A percentile compares a stretch with the other conserved stretches of the same genome.
Evolutionary conservation across 1,139 yeast species (phyloP).

Genomic region (Candida mesenterica): DNA sequence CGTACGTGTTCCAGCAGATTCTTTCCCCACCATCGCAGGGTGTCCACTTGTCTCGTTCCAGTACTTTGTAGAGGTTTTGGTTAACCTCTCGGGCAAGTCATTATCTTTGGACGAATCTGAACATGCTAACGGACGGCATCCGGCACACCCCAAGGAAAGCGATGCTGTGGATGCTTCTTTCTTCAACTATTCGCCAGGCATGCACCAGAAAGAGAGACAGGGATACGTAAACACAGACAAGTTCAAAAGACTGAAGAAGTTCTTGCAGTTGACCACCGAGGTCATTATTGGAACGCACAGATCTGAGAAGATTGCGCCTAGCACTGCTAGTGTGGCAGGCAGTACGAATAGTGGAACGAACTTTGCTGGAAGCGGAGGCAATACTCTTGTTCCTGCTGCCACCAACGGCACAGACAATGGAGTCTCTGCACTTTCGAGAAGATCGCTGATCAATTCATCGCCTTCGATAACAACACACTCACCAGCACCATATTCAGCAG

Average conservation of each 20-base stretch:
- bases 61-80: slow-evolving; percentile 78
- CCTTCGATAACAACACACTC: not conserved
- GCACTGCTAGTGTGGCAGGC: slow-evolving; percentile 4
- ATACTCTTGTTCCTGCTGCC: not conserved
- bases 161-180: not conserved
- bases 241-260: slow-evolving; percentile 70
- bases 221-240: slow-evolving; percentile 75
- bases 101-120: slow-evolving; percentile 33
- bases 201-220: slow-evolving; percentile 34
- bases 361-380: not conserved
- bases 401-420: not conserved
- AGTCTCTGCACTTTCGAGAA: slow-evolving; percentile 1
- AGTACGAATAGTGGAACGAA: slow-evolving; percentile 1
- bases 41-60: slow-evolving; percentile 77
- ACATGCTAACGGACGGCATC: slow-evolving; percentile 3
- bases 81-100: slow-evolving; percentile 57
- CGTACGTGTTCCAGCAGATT: slow-evolving; percentile 76
- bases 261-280: slow-evolving; percentile 75
- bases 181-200: slow-evolving; percentile 14
- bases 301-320: slow-evolving; percentile 21
- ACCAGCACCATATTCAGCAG: not conserved
- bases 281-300: slow-evolving; percentile 77
- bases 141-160: slow-evolving; percentile 4
- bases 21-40: slow-evolving; percentile 79
- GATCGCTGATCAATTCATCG: not conserved